Evolutionary conservation across 148 eudicot species (phyloP), one percentile per base, ranked within the genome.

Genomic region (Camellia granthamiana): DNA sequence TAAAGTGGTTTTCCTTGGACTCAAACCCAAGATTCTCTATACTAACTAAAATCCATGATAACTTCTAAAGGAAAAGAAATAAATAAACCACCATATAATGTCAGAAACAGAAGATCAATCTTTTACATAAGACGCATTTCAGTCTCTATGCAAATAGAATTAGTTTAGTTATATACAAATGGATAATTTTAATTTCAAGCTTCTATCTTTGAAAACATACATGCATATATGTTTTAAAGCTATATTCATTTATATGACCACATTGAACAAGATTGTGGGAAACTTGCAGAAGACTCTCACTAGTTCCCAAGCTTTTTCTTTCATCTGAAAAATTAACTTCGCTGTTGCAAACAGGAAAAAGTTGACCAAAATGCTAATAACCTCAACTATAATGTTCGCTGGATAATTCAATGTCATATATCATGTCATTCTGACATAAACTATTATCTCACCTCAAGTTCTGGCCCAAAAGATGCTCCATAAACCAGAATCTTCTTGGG

Each of bases 401-500:
- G 15, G 13, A 73, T 7, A 15, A 62, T 18, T 47, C n/a, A 19
- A 42, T 14, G 16, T 23, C 54, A 5, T 19, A 18, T 14, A 65
- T 13, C 18, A 43, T 23, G 46, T 41, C 38, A 73, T 51, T 58
- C 14, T 46, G 19, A 77, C 14, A 64, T 54, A 56, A 68, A 75
- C 58, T 75, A 69, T 46, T 67, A 71, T 65, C 84, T 86, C 80
- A 93, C 99, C 97, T 96, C 90, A 85, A 96, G 88, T 87, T 96
- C 99, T 72, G 95, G 88, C 67, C 97, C 95, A 84, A 87, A 92
- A 70, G 95, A 38, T 49, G 97, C 99, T 41, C 98, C 99, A 86
- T 96, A 96, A 72, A 96, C 98, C 89, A 93, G 81, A 83, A 96
- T 96, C 93, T 96, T 96, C 85, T 96, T 96, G 19, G 99, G 99